These are phyloP conservation scores for Themeda triandra DNA, from an alignment of 176 grass and related monocot genomes.

Conservation along the genomic window DNA sequence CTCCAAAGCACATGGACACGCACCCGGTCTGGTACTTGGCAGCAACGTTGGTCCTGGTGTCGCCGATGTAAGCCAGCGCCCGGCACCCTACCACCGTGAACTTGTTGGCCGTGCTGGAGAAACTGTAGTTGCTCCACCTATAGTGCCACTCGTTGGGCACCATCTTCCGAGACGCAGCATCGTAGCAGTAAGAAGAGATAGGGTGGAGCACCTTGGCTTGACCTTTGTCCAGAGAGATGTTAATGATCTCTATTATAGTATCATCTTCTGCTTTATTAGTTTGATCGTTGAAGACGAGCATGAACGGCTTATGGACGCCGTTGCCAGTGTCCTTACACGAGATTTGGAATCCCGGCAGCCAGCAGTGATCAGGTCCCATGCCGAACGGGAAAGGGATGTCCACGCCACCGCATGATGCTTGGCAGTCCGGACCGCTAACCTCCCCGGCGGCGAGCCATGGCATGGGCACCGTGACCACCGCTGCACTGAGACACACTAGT, in stretches of 20 bases:
- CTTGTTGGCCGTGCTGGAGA: background rate
- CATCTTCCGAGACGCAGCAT: background rate
- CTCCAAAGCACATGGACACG: background rate
- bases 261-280: no score
- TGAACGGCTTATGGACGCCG: background rate
- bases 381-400: no score
- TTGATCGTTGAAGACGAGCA: no score
- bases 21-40: background rate
- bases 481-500: no score
- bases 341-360: background rate
- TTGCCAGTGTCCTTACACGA: background rate
- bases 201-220: background rate
- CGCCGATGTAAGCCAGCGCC: background rate
- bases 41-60: background rate
- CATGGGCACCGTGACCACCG: no score
- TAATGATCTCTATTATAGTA: background rate
- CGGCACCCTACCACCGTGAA: background rate
- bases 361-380: background rate
- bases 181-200: constrained; percentile 25
- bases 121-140: background rate
- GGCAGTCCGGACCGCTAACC: background rate
- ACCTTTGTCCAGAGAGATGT: background rate
- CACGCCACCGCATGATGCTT: no score
- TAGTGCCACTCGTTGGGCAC: accelerated
- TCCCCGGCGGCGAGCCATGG: no score